A percentile compares a stretch with the other conserved stretches of the same genome.
Conservation (phyloP, 2,329 filamentous ascomycete genomes). For the Talaromyces islandicus region DNA sequence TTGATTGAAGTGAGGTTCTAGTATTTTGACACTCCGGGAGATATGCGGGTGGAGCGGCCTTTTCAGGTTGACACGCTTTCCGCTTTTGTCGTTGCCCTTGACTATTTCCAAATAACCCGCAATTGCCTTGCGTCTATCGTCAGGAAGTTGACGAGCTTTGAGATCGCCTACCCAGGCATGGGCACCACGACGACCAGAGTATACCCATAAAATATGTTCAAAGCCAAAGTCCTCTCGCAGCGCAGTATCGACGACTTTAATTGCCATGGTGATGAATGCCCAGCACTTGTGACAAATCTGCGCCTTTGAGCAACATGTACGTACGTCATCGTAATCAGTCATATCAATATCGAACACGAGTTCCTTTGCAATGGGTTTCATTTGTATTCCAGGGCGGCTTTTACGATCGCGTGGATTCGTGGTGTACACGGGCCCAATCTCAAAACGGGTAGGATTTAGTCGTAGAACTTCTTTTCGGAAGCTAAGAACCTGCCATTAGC, state of each 20-base stretch:
- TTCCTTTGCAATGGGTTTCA: conserved; percentile 85
- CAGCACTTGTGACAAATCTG: conserved; percentile 94
- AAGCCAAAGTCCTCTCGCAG: conserved; percentile 94
- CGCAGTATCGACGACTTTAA: conserved; percentile 84
- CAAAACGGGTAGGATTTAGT: conserved; percentile 86
- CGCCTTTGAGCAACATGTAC: conserved; percentile 88
- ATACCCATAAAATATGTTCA: conserved; percentile 96
- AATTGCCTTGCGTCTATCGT: conserved; percentile 76
- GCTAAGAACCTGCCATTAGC: conserved; percentile 33
- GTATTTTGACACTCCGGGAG: conserved; percentile 73
- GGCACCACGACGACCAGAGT: conserved; percentile 90
- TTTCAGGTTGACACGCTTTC: conserved; percentile 78
- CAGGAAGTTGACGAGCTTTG: conserved; percentile 75
- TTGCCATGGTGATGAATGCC: conserved; percentile 96
- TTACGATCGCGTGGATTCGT: conserved; percentile 93
- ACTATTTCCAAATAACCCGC: conserved; percentile 86
- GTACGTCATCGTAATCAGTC: conserved; percentile 96
- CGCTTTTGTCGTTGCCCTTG: conserved; percentile 77
- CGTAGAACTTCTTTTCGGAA: conserved; percentile 87
- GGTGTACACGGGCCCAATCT: conserved; percentile 95
- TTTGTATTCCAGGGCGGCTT: conserved; percentile 68
- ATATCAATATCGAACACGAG: conserved; percentile 99
- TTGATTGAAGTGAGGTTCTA: conserved; percentile 76
- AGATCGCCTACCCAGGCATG: conserved; percentile 98
- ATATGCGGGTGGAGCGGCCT: conserved; percentile 88